phyloP scores from a whole-genome alignment of 2,329 filamentous ascomycete species.

The Gliomastix tumulicola region DNA sequence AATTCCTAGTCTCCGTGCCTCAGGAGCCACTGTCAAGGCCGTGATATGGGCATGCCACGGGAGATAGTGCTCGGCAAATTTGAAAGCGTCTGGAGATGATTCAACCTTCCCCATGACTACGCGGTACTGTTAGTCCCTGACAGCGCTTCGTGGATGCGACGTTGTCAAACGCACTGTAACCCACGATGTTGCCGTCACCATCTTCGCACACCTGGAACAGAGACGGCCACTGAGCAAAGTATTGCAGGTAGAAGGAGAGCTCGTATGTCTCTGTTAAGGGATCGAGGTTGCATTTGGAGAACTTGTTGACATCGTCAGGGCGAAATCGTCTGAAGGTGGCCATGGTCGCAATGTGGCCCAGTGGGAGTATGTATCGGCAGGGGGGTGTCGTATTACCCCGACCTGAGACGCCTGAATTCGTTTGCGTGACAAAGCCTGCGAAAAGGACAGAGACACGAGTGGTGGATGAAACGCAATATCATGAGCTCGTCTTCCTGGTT shows the following conservation, averaged over 20 bases:
- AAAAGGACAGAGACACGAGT: no score
- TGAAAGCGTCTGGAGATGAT: slow-evolving; percentile 68
- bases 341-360: no score
- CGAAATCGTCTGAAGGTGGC: slow-evolving; percentile 80
- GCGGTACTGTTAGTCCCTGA: slow-evolving; percentile 15
- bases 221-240: slow-evolving; percentile 91
- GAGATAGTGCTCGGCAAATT: slow-evolving; percentile 81
- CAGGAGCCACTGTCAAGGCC: slow-evolving; percentile 84
- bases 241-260: slow-evolving; percentile 89
- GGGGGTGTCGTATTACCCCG: no score
- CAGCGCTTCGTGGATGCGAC: slow-evolving; percentile 1
- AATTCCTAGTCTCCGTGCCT: slow-evolving; percentile 78
- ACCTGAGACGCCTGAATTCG: no score
- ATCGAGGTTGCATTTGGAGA: slow-evolving; percentile 94
- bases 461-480: no score
- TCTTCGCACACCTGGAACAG: slow-evolving; percentile 91
- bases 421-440: no score
- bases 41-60: slow-evolving; percentile 99
- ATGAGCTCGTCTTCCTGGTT: no score
- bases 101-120: slow-evolving; percentile 98
- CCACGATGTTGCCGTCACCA: slow-evolving; percentile 78
- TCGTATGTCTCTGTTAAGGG: slow-evolving; percentile 98
- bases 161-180: slow-evolving; percentile 64
- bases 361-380: no score
- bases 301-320: slow-evolving; percentile 75